Evolutionary conservation across 2,329 filamentous ascomycete species (phyloP).

Genomic region (Aspergillus sp.): DNA sequence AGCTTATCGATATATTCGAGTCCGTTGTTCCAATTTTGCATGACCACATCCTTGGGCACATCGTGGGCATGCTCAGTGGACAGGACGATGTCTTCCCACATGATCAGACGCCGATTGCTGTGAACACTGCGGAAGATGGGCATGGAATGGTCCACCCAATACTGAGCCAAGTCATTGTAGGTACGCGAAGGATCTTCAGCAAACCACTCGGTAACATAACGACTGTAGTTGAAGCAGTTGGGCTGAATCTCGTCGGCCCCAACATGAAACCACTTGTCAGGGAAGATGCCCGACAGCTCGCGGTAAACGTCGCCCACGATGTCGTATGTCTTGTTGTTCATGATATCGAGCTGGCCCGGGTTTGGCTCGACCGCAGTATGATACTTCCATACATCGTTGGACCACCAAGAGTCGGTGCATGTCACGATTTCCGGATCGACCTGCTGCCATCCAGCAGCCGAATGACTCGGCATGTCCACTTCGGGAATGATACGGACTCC

Average conservation of each 20-base stretch:
- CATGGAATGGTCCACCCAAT: slow-evolving; percentile 48
- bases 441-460: slow-evolving; percentile 50
- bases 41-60: slow-evolving; percentile 46
- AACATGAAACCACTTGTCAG: slow-evolving; percentile 50
- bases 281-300: slow-evolving; percentile 46
- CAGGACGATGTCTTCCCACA: slow-evolving; percentile 52
- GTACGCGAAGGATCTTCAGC: slow-evolving; percentile 43
- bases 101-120: slow-evolving; percentile 46
- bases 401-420: slow-evolving; percentile 55
- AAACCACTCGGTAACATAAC: slow-evolving; percentile 45
- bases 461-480: slow-evolving; percentile 57
- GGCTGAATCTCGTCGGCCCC: slow-evolving; percentile 51
- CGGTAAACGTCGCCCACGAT: slow-evolving; percentile 49
- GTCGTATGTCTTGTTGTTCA: slow-evolving; percentile 51
- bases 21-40: slow-evolving; percentile 53
- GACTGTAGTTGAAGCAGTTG: slow-evolving; percentile 54
- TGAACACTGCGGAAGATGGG: slow-evolving; percentile 44
- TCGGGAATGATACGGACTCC: slow-evolving; percentile 57
- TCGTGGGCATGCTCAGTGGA: slow-evolving; percentile 39
- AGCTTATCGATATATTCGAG: slow-evolving; percentile 47
- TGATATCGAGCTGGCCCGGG: slow-evolving; percentile 51
- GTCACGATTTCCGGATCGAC: slow-evolving; percentile 52
- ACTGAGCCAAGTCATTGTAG: slow-evolving; percentile 48
- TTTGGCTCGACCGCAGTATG: slow-evolving; percentile 53
- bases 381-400: slow-evolving; percentile 49